Percentiles rank a stretch among this genome's conserved stretches.
Conservation (phyloP, 768 basidiomycete species). For the Tricholomella constricta region DNA sequence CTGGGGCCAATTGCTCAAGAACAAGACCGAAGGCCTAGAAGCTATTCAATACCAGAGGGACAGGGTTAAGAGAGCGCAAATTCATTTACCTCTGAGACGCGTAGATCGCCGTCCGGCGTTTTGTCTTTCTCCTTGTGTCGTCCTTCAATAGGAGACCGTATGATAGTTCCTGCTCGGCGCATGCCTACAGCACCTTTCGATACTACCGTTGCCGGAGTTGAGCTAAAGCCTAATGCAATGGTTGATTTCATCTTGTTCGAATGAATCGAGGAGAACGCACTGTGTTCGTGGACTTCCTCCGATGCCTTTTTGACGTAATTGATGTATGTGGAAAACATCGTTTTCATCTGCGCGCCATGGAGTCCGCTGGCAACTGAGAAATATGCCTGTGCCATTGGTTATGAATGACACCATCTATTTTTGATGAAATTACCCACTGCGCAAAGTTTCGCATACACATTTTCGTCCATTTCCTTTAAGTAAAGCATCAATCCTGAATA, state of each 20-base stretch:
- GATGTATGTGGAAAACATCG: constrained; percentile 60
- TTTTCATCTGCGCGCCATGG: constrained; percentile 80
- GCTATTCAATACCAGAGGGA: neutral
- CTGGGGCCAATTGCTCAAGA: constrained; percentile 72
- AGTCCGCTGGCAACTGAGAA: constrained; percentile 85
- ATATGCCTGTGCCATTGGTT: constrained; percentile 64
- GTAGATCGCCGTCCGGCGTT: constrained; percentile 56
- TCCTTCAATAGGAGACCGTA: constrained; percentile 73
- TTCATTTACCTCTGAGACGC: constrained; percentile 66
- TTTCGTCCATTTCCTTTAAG: constrained; percentile 95
- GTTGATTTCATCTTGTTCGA: neutral
- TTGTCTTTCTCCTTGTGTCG: constrained; percentile 63
- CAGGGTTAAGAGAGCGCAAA: neutral
- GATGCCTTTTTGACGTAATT: constrained; percentile 61
- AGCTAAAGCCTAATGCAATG: constrained; percentile 44
- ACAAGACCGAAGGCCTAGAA: constrained; percentile 72
- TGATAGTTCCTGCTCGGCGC: constrained; percentile 81
- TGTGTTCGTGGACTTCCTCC: constrained; percentile 76
- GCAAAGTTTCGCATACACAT: constrained; percentile 83
- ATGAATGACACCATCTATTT: neutral
- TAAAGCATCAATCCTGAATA: constrained; percentile 92
- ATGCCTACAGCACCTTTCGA: constrained; percentile 60
- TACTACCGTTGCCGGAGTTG: constrained; percentile 38
- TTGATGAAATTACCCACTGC: constrained; percentile 56
- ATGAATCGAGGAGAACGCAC: constrained; percentile 38